Evolutionary conservation across 352 stramenopile species (phyloP).

Genomic region (Phytophthora agathidicida): DNA sequence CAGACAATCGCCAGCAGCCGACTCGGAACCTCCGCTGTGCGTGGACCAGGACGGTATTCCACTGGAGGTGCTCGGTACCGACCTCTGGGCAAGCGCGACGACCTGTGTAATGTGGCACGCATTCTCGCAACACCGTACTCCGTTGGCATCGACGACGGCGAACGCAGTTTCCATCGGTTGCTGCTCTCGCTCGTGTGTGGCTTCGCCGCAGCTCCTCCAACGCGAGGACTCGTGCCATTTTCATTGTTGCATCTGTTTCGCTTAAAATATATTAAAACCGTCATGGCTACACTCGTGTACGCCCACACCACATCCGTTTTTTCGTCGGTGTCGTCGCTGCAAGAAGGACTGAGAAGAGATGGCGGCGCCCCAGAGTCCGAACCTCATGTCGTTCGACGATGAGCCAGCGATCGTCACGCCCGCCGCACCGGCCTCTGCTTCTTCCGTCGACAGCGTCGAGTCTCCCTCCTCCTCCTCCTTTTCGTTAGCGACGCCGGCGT

Average conservation of each 20-base stretch:
- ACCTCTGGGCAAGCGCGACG: background rate
- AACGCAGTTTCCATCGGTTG: too few relatives aligned
- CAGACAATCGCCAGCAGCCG: background rate
- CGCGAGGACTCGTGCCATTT: too few relatives aligned
- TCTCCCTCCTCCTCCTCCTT: background rate
- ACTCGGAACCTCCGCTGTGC: too few relatives aligned
- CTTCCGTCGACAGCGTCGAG: slow-evolving; percentile 6
- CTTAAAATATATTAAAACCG: too few relatives aligned
- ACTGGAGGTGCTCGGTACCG: background rate
- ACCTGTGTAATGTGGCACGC: background rate
- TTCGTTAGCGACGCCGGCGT: background rate
- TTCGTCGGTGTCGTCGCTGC: too few relatives aligned
- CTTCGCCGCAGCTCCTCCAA: too few relatives aligned
- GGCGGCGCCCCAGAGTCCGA: slow-evolving; percentile 34
- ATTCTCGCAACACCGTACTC: background rate
- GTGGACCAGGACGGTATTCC: background rate
- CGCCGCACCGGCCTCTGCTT: background rate
- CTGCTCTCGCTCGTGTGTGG: too few relatives aligned
- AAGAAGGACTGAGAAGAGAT: too few relatives aligned
- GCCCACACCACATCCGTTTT: too few relatives aligned
- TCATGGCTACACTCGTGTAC: too few relatives aligned
- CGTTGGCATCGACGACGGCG: background rate
- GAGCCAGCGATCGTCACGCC: slow-evolving; percentile 23
- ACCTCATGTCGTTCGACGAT: slow-evolving; percentile 58
- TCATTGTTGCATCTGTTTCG: too few relatives aligned